A percentile compares a stretch with the other conserved stretches of the same genome.
phyloP scores from a whole-genome alignment of 345 rosid species.

The Euphorbia pulcherrima region DNA sequence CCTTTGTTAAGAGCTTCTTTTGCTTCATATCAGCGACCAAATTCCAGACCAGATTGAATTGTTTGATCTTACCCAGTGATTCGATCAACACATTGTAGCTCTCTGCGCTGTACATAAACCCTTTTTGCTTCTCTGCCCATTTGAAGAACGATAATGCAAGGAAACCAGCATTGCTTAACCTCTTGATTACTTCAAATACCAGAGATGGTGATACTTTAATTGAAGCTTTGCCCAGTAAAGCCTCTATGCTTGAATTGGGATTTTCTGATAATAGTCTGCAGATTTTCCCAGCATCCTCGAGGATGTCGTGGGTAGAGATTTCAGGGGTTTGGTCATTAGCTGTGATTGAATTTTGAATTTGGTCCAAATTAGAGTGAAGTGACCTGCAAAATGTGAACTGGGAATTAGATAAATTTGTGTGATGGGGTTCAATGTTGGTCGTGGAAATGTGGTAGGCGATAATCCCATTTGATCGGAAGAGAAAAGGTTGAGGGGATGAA shows the following conservation, averaged over 20 bases:
- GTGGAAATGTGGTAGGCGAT: conserved; percentile 17
- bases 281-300: conserved; percentile 45
- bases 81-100: conserved; percentile 74
- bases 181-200: conserved; percentile 54
- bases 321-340: conserved; percentile 24
- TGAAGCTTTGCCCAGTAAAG: conserved; percentile 41
- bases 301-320: conserved; percentile 19
- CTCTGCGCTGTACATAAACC: conserved; percentile 48
- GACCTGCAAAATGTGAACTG: conserved; percentile 17
- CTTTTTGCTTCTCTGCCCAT: conserved; percentile 73
- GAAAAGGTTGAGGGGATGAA: background rate
- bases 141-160: conserved; percentile 63
- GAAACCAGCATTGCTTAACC: conserved; percentile 71
- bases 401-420: conserved; percentile 15
- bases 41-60: conserved; percentile 59
- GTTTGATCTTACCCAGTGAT: conserved; percentile 78
- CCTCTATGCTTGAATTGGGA: conserved; percentile 26
- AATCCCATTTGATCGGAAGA: conserved; percentile 5
- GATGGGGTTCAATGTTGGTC: background rate
- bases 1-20: conserved; percentile 52
- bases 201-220: conserved; percentile 46
- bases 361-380: conserved; percentile 23
- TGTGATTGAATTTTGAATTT: conserved; percentile 5
- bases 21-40: conserved; percentile 66
- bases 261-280: conserved; percentile 42